Conservation (phyloP, 208 protist genomes). For the Hexamita inflata region DNA sequence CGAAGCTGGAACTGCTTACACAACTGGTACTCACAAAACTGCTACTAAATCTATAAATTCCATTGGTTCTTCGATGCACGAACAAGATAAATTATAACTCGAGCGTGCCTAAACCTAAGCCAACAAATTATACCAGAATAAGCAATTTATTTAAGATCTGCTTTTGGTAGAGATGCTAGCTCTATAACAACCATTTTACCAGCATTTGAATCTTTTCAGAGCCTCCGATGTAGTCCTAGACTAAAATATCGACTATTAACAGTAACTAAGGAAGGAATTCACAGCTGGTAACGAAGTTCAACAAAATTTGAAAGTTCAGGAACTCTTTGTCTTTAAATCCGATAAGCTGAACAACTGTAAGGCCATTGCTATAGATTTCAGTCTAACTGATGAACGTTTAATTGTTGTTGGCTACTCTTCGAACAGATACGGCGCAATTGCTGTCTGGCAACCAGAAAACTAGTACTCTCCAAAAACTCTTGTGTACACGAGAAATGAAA, state of each 20-base stretch:
- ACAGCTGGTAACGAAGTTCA: neutral
- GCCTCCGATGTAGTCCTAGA: too few relatives aligned
- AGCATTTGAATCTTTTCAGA: too few relatives aligned
- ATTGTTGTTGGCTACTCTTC: neutral
- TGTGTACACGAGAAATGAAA: neutral
- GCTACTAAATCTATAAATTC: too few relatives aligned
- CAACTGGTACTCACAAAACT: constrained; percentile 9
- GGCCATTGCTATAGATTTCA: constrained; percentile 2
- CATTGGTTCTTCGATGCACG: too few relatives aligned
- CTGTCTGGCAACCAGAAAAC: constrained; percentile 14
- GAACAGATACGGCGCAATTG: constrained; percentile 3
- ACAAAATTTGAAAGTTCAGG: neutral
- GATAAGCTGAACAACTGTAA: neutral
- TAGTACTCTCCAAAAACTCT: neutral
- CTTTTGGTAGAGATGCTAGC: constrained; percentile 1
- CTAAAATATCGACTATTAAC: neutral
- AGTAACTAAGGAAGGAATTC: neutral
- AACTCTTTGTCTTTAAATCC: neutral
- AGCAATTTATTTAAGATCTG: neutral
- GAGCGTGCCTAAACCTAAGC: too few relatives aligned
- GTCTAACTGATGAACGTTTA: constrained; percentile 12
- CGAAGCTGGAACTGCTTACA: constrained; percentile 21
- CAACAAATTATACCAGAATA: too few relatives aligned
- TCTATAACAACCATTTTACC: too few relatives aligned
- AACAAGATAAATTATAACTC: too few relatives aligned